Evolutionary conservation across 2,329 filamentous ascomycete genomes (phyloP), one percentile per base, ranked within the genome.

Genomic region (Xylariales sp.): DNA sequence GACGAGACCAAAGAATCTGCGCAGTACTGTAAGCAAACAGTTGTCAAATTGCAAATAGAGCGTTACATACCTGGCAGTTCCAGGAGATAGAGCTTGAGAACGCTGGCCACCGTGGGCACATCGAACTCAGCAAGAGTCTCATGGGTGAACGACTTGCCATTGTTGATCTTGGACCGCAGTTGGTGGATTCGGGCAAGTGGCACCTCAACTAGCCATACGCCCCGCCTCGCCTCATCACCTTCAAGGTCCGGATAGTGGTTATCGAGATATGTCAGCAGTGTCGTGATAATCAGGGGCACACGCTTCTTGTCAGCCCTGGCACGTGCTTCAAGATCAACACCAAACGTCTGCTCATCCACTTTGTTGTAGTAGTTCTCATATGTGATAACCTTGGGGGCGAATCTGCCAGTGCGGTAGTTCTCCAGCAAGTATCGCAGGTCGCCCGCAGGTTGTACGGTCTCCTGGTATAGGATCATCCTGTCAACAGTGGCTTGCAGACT

Each of bases 281-380:
- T 89, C 2, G 93, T 98, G 45, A 98, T 80, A 48, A 98, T 80
- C 43, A 94, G 72, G 14, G 93, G 93, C 16, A 98, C 93, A 34
- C 93, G 85, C 67, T 98, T 98, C 62, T 90, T 85, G 62, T 98
- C 93, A 36, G 88, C 90, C 49, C 91, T 77, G 31, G 93, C 93
- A 49, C 93, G 77, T 25, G 91, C 89, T 65, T 98, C 93, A n/a
- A 98, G 78, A 56, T 98, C 94, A 39, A 98, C 89, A 48, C 94
- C 93, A 58, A 97, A 98, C 1, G 88, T 95, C 73, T 97, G 90
- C 57, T 96, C 90, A 60, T 96, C 93, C 17, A 96, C 89, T 48
- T 87, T 89, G 63, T 96, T 96, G 70, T 98, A 98, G 67, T 98
- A 98, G 62, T 97, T 98, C 66, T 98, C 93, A 63, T 98, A 98